Percentiles rank a stretch among this genome's conserved stretches.
phyloP scores from a whole-genome alignment of 2,329 filamentous ascomycete species.

The Epichloe baconii region DNA sequence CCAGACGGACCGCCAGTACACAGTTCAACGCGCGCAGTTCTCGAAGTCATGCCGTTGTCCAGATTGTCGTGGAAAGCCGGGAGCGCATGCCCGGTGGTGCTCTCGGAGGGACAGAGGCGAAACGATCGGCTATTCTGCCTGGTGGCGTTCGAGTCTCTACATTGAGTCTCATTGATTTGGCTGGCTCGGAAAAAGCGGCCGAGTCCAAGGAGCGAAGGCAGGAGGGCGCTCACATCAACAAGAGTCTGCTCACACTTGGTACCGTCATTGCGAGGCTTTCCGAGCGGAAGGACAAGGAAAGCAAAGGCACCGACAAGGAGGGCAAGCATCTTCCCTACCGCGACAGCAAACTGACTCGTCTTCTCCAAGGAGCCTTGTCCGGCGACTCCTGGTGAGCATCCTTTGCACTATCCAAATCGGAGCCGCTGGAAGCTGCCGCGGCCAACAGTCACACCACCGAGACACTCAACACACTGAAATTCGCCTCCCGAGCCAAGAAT shows the following conservation, averaged over 20 bases:
- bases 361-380: conserved; percentile 84
- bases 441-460: conserved; percentile 69
- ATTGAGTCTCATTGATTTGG: conserved; percentile 87
- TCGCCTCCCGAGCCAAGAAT: conserved; percentile 92
- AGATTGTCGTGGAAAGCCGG: conserved; percentile 95
- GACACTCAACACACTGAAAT: conserved; percentile 92
- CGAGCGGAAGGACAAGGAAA: conserved; percentile 71
- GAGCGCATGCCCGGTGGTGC: conserved; percentile 59
- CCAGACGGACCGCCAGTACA: conserved; percentile 80
- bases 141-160: conserved; percentile 94
- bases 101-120: conserved; percentile 28
- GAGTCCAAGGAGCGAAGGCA: conserved; percentile 88
- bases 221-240: conserved; percentile 97
- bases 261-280: conserved; percentile 93
- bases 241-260: conserved; percentile 85
- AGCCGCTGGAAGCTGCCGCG: conserved; percentile 57
- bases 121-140: conserved; percentile 57
- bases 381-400: conserved; percentile 95
- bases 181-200: conserved; percentile 89
- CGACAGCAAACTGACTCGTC: conserved; percentile 90
- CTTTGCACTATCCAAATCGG: conserved; percentile 91
- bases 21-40: conserved; percentile 96
- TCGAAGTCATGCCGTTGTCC: conserved; percentile 93
- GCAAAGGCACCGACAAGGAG: conserved; percentile 62
- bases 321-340: conserved; percentile 89